phyloP scores from a whole-genome alignment of 352 stramenopile genomes.

The Lagenidium giganteum region DNA sequence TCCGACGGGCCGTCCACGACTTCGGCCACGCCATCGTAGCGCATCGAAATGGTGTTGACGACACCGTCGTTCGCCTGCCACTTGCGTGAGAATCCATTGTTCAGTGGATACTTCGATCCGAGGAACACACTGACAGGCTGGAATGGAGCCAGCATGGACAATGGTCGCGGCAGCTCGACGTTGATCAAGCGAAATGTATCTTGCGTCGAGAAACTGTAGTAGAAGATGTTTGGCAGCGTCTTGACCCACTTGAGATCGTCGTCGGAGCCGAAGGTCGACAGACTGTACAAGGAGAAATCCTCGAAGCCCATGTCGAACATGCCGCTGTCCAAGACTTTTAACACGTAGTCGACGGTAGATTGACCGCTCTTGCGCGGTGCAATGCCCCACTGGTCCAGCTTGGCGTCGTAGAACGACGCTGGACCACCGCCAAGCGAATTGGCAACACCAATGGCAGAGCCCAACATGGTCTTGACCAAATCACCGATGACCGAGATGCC shows the following conservation, averaged over 20 bases:
- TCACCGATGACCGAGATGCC: conserved; percentile 36
- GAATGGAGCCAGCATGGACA: conserved; percentile 17
- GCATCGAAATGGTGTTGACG: conserved; percentile 21
- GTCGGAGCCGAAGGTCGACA: conserved; percentile 16
- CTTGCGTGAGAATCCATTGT: conserved; percentile 13
- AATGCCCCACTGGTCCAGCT: conserved; percentile 57
- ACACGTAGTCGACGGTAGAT: conserved; percentile 18
- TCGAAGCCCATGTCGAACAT: conserved; percentile 13
- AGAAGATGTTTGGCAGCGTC: conserved; percentile 23
- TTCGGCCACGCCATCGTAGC: conserved; percentile 9
- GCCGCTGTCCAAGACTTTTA: conserved; percentile 16
- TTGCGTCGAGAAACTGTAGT: conserved; percentile 27
- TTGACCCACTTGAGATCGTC: conserved; percentile 31
- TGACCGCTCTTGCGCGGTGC: conserved; percentile 8
- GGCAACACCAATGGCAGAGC: conserved; percentile 30
- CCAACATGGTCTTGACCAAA: conserved; percentile 28
- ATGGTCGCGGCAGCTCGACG: conserved; percentile 14
- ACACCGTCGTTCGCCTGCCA: conserved; percentile 28
- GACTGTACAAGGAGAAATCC: conserved; percentile 21
- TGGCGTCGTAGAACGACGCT: conserved; percentile 53
- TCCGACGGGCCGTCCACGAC: conserved; percentile 14
- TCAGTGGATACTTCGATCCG: conserved; percentile 12
- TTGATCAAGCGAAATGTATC: conserved; percentile 20
- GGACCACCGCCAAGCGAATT: conserved; percentile 22
- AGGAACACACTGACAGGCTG: conserved; percentile 16